Evolutionary conservation across 768 basidiomycete genomes (phyloP).

Genomic region (Mycena indigotica): DNA sequence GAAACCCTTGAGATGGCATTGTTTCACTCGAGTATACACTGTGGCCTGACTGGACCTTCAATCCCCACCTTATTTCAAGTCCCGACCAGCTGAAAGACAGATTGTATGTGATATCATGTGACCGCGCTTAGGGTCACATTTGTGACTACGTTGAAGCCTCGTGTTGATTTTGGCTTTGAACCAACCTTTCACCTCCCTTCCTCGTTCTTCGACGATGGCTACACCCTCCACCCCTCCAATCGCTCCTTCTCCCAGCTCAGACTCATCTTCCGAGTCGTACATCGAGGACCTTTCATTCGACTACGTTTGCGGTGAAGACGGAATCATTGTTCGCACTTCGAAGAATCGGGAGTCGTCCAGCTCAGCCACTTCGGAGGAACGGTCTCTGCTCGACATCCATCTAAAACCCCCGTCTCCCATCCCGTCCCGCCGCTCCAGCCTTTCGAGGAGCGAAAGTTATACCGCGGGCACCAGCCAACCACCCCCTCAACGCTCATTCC

Average conservation of each 20-base stretch:
- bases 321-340: slow-evolving; percentile 57
- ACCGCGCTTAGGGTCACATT: too few species aligned
- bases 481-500: slow-evolving; percentile 52
- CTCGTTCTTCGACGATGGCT: slow-evolving; percentile 25
- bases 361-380: slow-evolving; percentile 48
- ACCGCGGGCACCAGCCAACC: slow-evolving; percentile 28
- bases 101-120: too few species aligned
- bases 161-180: background rate
- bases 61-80: too few species aligned
- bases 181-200: background rate
- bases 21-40: too few species aligned
- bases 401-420: slow-evolving; percentile 29
- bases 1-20: too few species aligned
- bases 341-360: slow-evolving; percentile 46
- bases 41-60: too few species aligned
- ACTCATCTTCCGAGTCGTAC: slow-evolving; percentile 46
- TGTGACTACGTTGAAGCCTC: too few species aligned
- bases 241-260: slow-evolving; percentile 51
- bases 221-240: slow-evolving; percentile 28
- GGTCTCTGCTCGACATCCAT: slow-evolving; percentile 32
- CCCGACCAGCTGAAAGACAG: too few species aligned
- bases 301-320: slow-evolving; percentile 57
- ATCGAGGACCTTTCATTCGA: slow-evolving; percentile 70
- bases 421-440: slow-evolving; percentile 28
- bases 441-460: slow-evolving; percentile 31